phyloP scores from a whole-genome alignment of 306 rosid genomes.

The Acacia crassicarpa region DNA sequence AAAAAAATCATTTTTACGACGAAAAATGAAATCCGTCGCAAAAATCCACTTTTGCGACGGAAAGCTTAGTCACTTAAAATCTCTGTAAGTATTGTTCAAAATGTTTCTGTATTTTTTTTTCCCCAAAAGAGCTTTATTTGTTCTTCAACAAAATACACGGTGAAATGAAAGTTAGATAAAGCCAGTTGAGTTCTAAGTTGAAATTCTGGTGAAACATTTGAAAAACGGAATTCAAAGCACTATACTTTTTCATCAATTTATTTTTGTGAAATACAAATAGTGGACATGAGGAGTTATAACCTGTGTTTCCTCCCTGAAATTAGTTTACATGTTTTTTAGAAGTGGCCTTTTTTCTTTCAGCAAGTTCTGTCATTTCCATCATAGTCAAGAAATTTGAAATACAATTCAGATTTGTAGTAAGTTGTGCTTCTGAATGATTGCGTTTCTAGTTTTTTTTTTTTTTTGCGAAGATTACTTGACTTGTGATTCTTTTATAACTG shows the following conservation, averaged over 20 bases:
- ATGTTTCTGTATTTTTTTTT: neutral
- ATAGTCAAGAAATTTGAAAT: neutral
- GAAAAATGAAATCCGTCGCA: no score
- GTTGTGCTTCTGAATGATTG: neutral
- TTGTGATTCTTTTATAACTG: neutral
- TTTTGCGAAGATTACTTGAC: neutral
- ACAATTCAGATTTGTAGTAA: neutral
- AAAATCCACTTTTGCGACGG: no score
- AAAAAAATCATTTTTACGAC: no score
- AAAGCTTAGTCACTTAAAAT: conserved; percentile 61
- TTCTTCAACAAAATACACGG: conserved; percentile 1
- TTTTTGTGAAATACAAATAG: neutral
- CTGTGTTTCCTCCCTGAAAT: neutral
- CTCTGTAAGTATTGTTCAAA: conserved; percentile 63
- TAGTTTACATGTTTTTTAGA: neutral
- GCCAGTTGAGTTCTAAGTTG: neutral
- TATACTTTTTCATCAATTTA: neutral
- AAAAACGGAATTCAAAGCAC: neutral
- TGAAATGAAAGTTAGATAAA: neutral
- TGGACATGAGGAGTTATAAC: neutral
- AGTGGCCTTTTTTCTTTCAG: neutral
- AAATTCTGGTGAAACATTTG: neutral
- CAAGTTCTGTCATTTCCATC: neutral
- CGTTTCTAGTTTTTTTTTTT: neutral
- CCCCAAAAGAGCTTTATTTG: neutral